phyloP scores from a whole-genome alignment of 495 filamentous ascomycete genomes.

The Podospora conica region DNA sequence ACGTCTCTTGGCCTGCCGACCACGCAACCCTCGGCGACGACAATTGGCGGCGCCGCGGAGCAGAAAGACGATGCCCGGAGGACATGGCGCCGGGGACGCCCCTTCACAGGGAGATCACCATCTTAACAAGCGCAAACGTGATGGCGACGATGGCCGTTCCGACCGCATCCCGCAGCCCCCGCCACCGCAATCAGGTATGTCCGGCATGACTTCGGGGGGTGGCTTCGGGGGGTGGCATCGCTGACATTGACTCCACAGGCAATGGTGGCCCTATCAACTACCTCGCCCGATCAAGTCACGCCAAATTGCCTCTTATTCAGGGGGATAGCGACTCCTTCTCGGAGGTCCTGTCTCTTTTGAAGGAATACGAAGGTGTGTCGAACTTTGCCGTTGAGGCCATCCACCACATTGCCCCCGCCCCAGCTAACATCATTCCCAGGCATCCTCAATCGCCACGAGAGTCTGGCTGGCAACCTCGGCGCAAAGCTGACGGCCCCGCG shows the following conservation, averaged over 20 bases:
- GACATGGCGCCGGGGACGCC: not conserved
- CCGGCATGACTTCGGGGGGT: not conserved
- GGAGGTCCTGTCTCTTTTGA: constrained; percentile 56
- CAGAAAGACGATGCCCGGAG: constrained; percentile 1
- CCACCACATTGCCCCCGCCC: not conserved
- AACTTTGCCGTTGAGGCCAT: not conserved
- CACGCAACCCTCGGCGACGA: not conserved
- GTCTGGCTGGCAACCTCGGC: constrained; percentile 76
- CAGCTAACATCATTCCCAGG: constrained; percentile 36
- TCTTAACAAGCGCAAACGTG: constrained; percentile 39
- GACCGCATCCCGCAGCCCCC: constrained; percentile 41
- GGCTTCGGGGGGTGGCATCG: not conserved
- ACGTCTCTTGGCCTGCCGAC: not conserved
- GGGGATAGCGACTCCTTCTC: constrained; percentile 39
- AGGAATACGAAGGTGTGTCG: constrained; percentile 60
- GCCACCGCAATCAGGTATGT: constrained; percentile 40
- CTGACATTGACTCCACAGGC: constrained; percentile 22
- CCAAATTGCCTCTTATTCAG: constrained; percentile 41
- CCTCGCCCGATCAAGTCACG: constrained; percentile 39
- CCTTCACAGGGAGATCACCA: constrained; percentile 12
- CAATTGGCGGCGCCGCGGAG: not conserved
- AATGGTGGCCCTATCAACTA: constrained; percentile 74
- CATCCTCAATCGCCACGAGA: constrained; percentile 77
- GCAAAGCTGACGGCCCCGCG: constrained; percentile 77
- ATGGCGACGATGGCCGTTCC: constrained; percentile 33